phyloP scores from a whole-genome alignment of 2,329 filamentous ascomycete genomes.

The Hypoxylon sp. region DNA sequence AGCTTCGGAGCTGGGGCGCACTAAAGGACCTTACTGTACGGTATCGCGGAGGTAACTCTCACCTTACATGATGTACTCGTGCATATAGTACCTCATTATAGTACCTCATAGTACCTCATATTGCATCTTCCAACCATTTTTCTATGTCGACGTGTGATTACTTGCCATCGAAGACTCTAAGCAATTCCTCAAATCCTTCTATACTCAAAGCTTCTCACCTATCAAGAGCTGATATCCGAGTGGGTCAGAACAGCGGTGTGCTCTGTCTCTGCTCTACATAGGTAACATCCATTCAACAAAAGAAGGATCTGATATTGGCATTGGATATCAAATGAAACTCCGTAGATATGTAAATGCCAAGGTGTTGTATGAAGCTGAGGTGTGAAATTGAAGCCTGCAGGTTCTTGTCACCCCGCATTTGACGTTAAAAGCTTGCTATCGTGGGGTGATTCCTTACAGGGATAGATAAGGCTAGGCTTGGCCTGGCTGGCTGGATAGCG shows the following conservation, averaged over 20 bases:
- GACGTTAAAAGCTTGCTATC: slow-evolving; percentile 20
- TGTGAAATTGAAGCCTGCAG: slow-evolving; percentile 14
- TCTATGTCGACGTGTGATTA: slow-evolving; percentile 9
- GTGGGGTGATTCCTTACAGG: too few relatives aligned
- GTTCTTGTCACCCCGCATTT: slow-evolving; percentile 34
- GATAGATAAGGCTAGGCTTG: too few relatives aligned
- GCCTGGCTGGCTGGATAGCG: too few relatives aligned
- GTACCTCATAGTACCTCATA: too few relatives aligned
- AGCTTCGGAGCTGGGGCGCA: slow-evolving; percentile 1
- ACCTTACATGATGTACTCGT: neutral
- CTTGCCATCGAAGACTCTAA: slow-evolving; percentile 4
- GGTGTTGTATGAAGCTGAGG: slow-evolving; percentile 14
- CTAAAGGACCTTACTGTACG: slow-evolving; percentile 7
- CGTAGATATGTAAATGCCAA: slow-evolving; percentile 12
- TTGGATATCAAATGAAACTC: slow-evolving; percentile 19
- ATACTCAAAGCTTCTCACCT: neutral
- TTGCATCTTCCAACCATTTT: slow-evolving; percentile 11
- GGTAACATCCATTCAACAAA: neutral
- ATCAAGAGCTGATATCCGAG: slow-evolving; percentile 3
- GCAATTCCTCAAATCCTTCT: neutral
- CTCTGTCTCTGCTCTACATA: slow-evolving; percentile 2
- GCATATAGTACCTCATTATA: slow-evolving; percentile 5
- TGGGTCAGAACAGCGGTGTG: slow-evolving; percentile 20
- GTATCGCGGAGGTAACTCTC: neutral
- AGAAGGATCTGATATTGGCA: slow-evolving; percentile 4